phyloP scores from a whole-genome alignment of 75 land plant species.

The Cupressus sempervirens region DNA sequence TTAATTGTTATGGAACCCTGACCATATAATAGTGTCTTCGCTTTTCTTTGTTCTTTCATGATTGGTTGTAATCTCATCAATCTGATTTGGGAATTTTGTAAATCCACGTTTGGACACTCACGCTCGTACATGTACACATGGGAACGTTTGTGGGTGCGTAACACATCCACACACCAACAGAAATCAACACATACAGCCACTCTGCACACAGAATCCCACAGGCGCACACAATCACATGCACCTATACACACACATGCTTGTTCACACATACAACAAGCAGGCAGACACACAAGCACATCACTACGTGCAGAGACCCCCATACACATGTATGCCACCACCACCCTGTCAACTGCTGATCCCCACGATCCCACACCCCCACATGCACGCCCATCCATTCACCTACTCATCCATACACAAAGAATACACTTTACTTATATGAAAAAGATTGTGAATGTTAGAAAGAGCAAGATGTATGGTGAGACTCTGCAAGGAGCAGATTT shows the following conservation, averaged over 20 bases:
- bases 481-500: background rate
- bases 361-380: background rate
- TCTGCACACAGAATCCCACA: background rate
- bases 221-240: background rate
- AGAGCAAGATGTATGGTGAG: background rate
- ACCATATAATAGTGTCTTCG: too few species aligned
- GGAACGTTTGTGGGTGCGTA: too few species aligned
- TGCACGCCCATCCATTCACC: background rate
- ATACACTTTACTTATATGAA: background rate
- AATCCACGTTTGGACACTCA: too few species aligned
- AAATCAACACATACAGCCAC: background rate
- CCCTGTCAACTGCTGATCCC: background rate
- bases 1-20: too few species aligned
- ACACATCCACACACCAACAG: background rate
- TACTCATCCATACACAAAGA: background rate
- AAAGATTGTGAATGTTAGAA: background rate
- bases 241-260: background rate
- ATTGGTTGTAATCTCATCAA: too few species aligned
- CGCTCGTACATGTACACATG: too few species aligned
- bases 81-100: too few species aligned
- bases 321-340: background rate
- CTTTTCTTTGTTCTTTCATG: too few species aligned
- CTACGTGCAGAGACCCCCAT: background rate
- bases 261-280: background rate
- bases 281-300: background rate